These are phyloP conservation scores for Sambucus nigra DNA, from an alignment of 129 eudicot species.

Conservation along the genomic window DNA sequence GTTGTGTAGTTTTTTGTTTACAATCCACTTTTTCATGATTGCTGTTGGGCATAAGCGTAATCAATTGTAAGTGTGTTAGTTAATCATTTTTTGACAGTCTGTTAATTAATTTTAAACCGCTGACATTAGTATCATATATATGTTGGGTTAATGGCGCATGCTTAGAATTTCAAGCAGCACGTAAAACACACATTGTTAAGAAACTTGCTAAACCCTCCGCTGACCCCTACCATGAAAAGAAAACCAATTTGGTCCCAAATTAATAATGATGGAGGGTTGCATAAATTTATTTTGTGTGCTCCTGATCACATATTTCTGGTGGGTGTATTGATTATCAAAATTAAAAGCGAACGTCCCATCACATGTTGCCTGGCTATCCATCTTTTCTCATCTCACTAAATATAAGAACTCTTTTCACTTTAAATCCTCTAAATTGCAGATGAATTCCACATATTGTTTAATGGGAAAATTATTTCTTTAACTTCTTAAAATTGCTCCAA, in stretches of 20 bases:
- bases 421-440: too few relatives aligned
- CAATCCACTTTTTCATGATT: too few relatives aligned
- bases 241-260: slow-evolving; percentile 25
- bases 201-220: slow-evolving; percentile 12
- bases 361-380: too few relatives aligned
- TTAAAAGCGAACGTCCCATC: neutral
- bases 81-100: too few relatives aligned
- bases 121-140: neutral
- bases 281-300: slow-evolving; percentile 8
- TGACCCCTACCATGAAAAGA: slow-evolving; percentile 26
- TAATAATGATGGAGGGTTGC: slow-evolving; percentile 18
- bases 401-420: too few relatives aligned
- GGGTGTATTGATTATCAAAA: neutral
- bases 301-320: slow-evolving; percentile 5
- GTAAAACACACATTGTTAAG: slow-evolving; percentile 8
- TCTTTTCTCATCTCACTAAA: neutral
- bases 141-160: slow-evolving; percentile 32
- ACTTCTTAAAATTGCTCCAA: too few relatives aligned
- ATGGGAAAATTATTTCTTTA: too few relatives aligned
- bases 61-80: too few relatives aligned
- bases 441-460: too few relatives aligned
- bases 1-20: too few relatives aligned
- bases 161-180: slow-evolving; percentile 18
- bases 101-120: too few relatives aligned
- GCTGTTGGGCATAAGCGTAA: too few relatives aligned